These are phyloP conservation scores for Vanrija sp. DNA, from an alignment of 1,284 basidiomycete genomes.

Conservation along the genomic window DNA sequence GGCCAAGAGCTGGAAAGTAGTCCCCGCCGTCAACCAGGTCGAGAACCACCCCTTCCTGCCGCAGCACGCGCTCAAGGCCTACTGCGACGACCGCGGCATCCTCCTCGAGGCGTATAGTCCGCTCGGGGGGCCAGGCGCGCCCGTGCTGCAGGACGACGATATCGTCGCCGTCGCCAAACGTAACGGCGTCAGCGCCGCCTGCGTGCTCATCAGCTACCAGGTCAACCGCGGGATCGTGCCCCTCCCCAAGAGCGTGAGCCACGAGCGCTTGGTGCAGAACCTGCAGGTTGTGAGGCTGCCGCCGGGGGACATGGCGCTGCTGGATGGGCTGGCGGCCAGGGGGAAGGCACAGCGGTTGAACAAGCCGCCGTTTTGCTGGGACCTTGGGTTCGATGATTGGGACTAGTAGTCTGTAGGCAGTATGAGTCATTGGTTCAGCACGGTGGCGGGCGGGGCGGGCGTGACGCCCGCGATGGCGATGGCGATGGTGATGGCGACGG, in stretches of 20 bases:
- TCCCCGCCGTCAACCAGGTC: slow-evolving; percentile 65
- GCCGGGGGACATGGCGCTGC: neutral
- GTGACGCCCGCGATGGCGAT: no score
- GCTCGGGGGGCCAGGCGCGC: slow-evolving; percentile 65
- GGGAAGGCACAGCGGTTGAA: slow-evolving; percentile 46
- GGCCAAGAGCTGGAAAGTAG: slow-evolving; percentile 55
- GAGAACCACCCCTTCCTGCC: slow-evolving; percentile 68
- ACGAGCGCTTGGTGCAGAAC: slow-evolving; percentile 1
- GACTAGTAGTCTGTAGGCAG: slow-evolving; percentile 8
- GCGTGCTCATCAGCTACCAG: slow-evolving; percentile 46
- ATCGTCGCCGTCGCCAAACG: slow-evolving; percentile 62
- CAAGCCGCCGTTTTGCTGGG: slow-evolving; percentile 35
- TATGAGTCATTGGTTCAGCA: no score
- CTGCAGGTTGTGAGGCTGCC: neutral
- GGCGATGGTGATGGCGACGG: no score
- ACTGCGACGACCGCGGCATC: slow-evolving; percentile 66
- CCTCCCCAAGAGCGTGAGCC: slow-evolving; percentile 2
- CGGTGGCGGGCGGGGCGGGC: no score
- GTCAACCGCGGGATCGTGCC: slow-evolving; percentile 54
- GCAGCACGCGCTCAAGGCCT: slow-evolving; percentile 65
- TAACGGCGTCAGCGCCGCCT: slow-evolving; percentile 58
- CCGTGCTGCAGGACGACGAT: slow-evolving; percentile 65
- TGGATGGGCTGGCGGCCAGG: slow-evolving; percentile 54
- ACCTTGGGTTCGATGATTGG: slow-evolving; percentile 36
- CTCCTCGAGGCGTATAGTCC: slow-evolving; percentile 78